Conservation (phyloP, 176 grass and related monocot genomes). For the Tillandsia fasciculata region DNA sequence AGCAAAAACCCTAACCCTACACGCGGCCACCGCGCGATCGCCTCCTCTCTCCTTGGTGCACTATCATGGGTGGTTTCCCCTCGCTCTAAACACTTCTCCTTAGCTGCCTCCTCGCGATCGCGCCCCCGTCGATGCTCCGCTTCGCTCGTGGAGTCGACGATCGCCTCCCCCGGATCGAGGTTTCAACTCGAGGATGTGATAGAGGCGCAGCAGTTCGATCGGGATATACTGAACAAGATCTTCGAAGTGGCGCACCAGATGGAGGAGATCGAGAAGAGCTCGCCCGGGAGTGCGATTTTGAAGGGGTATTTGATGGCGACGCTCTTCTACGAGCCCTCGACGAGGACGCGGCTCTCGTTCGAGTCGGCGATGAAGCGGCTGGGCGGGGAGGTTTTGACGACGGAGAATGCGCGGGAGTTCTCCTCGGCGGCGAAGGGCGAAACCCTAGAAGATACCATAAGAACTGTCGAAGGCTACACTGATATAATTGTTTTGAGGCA, state of each 20-base stretch:
- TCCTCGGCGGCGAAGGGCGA: conserved; percentile 94
- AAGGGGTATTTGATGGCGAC: conserved; percentile 87
- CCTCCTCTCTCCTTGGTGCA: background rate
- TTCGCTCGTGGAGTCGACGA: background rate
- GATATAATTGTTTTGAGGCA: conserved; percentile 84
- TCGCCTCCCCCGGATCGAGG: background rate
- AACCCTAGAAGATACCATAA: conserved; percentile 95
- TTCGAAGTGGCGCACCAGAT: conserved; percentile 85
- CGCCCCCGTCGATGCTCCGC: background rate
- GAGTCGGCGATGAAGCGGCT: conserved; percentile 83
- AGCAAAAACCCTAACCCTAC: background rate
- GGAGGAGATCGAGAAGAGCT: conserved; percentile 60
- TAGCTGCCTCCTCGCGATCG: background rate
- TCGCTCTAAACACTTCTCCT: conserved; percentile 6
- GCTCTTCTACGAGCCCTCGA: conserved; percentile 93
- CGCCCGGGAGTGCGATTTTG: conserved; percentile 43
- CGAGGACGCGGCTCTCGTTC: conserved; percentile 82
- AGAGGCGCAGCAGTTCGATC: conserved; percentile 82
- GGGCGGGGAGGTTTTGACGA: conserved; percentile 82
- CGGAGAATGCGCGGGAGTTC: conserved; percentile 98
- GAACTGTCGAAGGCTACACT: conserved; percentile 75
- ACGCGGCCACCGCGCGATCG: background rate
- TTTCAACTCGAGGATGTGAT: conserved; percentile 68
- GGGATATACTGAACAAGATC: conserved; percentile 47
- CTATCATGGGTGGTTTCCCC: too few relatives aligned